Percentiles rank a stretch among this genome's conserved stretches.
Conservation (phyloP, 306 rosid genomes). For the Lathyrus sativus region DNA sequence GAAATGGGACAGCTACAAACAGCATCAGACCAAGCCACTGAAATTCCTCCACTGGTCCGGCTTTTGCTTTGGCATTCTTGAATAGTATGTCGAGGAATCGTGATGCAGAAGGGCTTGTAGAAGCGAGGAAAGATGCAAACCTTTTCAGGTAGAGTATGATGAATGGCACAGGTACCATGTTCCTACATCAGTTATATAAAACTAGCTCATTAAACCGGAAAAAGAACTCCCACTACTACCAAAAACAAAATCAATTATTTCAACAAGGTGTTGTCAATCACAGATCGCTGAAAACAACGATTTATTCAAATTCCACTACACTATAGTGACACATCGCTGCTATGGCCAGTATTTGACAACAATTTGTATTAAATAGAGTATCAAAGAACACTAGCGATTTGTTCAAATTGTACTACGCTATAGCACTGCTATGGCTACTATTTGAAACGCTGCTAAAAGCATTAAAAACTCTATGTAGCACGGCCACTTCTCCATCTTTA, state of each 20-base stretch:
- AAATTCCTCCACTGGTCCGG: slow-evolving; percentile 92
- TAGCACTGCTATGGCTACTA: neutral
- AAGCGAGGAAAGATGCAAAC: slow-evolving; percentile 71
- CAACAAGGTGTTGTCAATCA: neutral
- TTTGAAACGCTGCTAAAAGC: neutral
- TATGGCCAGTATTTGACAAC: neutral
- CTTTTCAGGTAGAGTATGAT: slow-evolving; percentile 78
- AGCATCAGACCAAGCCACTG: slow-evolving; percentile 97
- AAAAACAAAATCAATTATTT: slow-evolving; percentile 10
- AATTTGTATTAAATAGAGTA: neutral
- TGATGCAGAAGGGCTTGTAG: slow-evolving; percentile 62
- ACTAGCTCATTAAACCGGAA: slow-evolving; percentile 28
- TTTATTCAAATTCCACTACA: neutral
- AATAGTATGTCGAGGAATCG: slow-evolving; percentile 64
- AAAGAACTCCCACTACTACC: slow-evolving; percentile 22
- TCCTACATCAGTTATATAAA: slow-evolving; percentile 55
- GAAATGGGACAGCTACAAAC: slow-evolving; percentile 97
- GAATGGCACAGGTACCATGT: slow-evolving; percentile 92
- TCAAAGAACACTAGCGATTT: neutral
- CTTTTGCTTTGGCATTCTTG: slow-evolving; percentile 79
- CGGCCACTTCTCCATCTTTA: neutral
- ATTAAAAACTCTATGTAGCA: neutral
- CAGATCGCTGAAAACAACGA: neutral
- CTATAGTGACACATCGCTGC: neutral
- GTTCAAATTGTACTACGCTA: neutral